A percentile compares a stretch with the other conserved stretches of the same genome.
These are phyloP conservation scores for Inonotus hispidus DNA, from an alignment of 1,284 basidiomycete genomes.

Conservation along the genomic window DNA sequence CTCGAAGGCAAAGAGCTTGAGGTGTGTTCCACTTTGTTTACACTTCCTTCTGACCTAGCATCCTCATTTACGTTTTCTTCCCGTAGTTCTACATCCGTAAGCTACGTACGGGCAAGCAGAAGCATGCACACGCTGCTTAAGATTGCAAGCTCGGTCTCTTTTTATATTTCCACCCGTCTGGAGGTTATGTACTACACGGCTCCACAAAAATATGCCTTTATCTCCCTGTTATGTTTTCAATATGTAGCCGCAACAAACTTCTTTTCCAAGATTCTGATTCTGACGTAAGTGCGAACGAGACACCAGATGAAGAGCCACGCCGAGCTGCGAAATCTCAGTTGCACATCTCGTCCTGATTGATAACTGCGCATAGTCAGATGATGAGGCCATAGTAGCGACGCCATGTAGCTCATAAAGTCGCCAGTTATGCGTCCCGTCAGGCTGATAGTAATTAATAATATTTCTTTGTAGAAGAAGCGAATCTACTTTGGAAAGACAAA, in stretches of 20 bases:
- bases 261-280: background rate
- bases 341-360: too few species aligned
- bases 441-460: background rate
- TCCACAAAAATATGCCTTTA: conserved; percentile 8
- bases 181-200: conserved; percentile 5
- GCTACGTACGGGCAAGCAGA: conserved; percentile 88
- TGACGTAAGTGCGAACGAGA: background rate
- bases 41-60: conserved; percentile 21
- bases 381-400: too few species aligned
- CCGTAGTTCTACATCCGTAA: conserved; percentile 88
- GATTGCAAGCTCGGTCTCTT: background rate
- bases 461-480: background rate
- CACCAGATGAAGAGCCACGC: background rate
- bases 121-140: conserved; percentile 67
- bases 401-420: too few species aligned
- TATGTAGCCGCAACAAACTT: conserved; percentile 15
- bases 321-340: too few species aligned
- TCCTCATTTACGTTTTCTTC: conserved; percentile 15
- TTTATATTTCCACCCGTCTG: background rate
- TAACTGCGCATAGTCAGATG: too few species aligned
- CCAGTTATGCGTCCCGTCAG: too few species aligned
- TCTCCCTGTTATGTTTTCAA: conserved; percentile 3
- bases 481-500: conserved; percentile 1
- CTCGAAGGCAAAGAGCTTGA: conserved; percentile 97
- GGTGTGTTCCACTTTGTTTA: conserved; percentile 45